phyloP scores from a whole-genome alignment of 208 protist genomes.

The Blastocrithidia nonstop region DNA sequence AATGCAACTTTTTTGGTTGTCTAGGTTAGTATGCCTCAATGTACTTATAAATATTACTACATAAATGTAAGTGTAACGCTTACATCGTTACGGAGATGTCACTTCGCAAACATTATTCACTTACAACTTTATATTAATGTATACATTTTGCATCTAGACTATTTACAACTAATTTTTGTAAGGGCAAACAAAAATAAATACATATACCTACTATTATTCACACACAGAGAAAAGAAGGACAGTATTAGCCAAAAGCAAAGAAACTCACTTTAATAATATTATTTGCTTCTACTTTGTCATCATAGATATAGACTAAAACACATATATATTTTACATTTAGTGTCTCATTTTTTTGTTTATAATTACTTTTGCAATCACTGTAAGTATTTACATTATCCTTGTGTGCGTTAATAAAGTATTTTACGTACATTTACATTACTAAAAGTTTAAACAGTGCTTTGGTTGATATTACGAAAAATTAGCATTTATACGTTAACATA shows the following conservation, averaged over 20 bases:
- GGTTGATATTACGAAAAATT: too few species aligned
- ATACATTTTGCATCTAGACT: too few species aligned
- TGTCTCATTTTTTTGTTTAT: neutral
- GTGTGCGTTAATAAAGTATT: neutral
- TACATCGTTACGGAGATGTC: neutral
- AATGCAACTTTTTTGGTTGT: neutral
- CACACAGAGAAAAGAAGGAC: neutral
- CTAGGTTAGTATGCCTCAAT: neutral
- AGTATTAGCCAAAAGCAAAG: neutral
- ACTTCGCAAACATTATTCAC: neutral
- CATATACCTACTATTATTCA: neutral
- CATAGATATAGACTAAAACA: neutral
- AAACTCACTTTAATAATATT: neutral
- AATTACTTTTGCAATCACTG: neutral
- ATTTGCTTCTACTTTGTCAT: neutral
- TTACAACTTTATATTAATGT: neutral
- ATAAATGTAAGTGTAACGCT: neutral
- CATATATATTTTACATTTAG: neutral
- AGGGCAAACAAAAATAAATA: neutral
- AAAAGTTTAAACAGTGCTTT: too few species aligned
- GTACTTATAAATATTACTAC: conserved; percentile 1
- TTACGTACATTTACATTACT: too few species aligned
- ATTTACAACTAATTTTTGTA: neutral
- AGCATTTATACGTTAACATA: too few species aligned
- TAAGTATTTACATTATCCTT: neutral